These are phyloP conservation scores for Fusarium luffae DNA, from an alignment of 2,329 filamentous ascomycete species.

Conservation along the genomic window DNA sequence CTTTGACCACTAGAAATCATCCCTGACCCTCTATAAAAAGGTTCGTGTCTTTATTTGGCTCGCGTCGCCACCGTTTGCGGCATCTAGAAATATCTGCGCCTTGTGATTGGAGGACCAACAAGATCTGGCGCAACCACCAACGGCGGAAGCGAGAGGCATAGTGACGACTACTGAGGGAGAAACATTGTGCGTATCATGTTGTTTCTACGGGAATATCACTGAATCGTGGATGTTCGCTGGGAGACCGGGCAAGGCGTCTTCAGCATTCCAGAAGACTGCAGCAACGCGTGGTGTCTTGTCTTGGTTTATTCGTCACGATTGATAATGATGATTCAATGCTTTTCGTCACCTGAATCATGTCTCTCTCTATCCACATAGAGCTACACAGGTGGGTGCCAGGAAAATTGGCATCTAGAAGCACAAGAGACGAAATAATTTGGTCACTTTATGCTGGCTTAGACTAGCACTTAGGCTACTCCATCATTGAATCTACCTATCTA, in stretches of 20 bases:
- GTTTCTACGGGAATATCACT: slow-evolving; percentile 9
- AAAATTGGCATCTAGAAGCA: no score
- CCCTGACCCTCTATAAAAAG: slow-evolving; percentile 14
- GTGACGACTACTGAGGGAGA: background rate
- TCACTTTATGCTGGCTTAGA: no score
- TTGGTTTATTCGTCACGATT: slow-evolving; percentile 4
- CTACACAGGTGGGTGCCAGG: no score
- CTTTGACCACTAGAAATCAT: slow-evolving; percentile 3
- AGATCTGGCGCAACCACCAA: slow-evolving; percentile 27
- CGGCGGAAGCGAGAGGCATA: slow-evolving; percentile 8
- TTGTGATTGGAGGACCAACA: slow-evolving; percentile 17
- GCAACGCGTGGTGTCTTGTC: background rate
- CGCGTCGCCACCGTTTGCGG: slow-evolving; percentile 9
- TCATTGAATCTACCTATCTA: background rate
- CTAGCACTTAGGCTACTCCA: no score
- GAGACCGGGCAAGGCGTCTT: slow-evolving; percentile 4
- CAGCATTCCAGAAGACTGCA: slow-evolving; percentile 19
- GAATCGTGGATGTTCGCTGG: slow-evolving; percentile 51
- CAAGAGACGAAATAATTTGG: background rate
- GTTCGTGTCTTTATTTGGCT: slow-evolving; percentile 31
- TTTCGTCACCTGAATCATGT: background rate
- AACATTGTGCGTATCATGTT: slow-evolving; percentile 4
- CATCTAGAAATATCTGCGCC: slow-evolving; percentile 6
- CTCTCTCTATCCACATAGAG: no score
- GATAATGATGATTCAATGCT: background rate